Percentiles rank a stretch among this genome's conserved stretches.
These are phyloP conservation scores for Penicillium psychrosexuale DNA, from an alignment of 2,329 filamentous ascomycete genomes.

Conservation along the genomic window DNA sequence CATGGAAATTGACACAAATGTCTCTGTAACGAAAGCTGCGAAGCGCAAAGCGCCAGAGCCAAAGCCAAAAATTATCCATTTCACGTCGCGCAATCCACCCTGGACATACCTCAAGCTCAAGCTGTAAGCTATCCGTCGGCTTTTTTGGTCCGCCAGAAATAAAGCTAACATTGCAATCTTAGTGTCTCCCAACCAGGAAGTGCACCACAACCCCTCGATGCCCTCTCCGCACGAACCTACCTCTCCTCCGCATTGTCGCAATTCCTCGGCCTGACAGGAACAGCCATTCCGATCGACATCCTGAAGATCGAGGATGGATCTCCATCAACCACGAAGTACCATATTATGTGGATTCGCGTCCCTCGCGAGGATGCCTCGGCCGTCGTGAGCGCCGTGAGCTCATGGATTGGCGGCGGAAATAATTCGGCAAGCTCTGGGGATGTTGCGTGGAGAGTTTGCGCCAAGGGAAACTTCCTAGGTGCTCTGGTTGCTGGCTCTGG, in stretches of 20 bases:
- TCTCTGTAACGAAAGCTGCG: background rate
- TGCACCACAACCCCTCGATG: conserved; percentile 35
- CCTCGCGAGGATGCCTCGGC: conserved; percentile 45
- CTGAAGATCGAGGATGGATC: conserved; percentile 35
- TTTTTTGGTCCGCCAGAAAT: background rate
- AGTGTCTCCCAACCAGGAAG: conserved; percentile 31
- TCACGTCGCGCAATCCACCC: conserved; percentile 43
- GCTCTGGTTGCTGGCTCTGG: conserved; percentile 37
- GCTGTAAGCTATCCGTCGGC: conserved; percentile 28
- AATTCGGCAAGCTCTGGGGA: conserved; percentile 10
- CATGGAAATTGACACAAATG: background rate
- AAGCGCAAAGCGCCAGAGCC: conserved; percentile 30
- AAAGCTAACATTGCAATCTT: background rate
- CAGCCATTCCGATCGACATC: conserved; percentile 48
- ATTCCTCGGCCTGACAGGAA: conserved; percentile 48
- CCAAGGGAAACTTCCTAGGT: conserved; percentile 38
- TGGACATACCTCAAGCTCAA: conserved; percentile 47
- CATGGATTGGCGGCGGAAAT: conserved; percentile 42
- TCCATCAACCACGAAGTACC: background rate
- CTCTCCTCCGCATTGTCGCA: conserved; percentile 47
- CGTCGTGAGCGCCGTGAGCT: conserved; percentile 46
- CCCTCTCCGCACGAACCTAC: conserved; percentile 47
- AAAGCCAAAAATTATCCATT: conserved; percentile 24
- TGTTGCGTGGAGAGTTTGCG: conserved; percentile 40
- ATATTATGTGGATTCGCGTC: conserved; percentile 43